phyloP scores from a whole-genome alignment of 2,329 filamentous ascomycete genomes.

The Magnaporthiopsis rhizophila region DNA sequence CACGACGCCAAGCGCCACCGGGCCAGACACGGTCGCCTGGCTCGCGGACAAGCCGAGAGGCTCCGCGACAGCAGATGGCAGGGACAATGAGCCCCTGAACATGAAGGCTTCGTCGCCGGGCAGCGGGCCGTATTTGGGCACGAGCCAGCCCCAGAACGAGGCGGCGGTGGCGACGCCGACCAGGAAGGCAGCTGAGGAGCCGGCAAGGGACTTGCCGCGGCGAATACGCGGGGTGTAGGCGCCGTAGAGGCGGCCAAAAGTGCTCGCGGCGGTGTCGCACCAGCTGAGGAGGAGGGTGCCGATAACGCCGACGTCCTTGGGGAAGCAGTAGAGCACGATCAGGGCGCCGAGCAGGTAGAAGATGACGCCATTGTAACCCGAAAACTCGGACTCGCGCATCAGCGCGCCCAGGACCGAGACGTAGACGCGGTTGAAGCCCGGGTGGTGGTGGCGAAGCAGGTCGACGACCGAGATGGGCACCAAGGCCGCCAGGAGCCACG shows the following conservation, averaged over 20 bases:
- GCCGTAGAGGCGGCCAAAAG: slow-evolving; percentile 84
- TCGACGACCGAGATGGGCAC: slow-evolving; percentile 80
- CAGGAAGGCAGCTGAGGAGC: slow-evolving; percentile 73
- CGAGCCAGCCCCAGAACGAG: slow-evolving; percentile 83
- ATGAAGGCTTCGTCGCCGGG: slow-evolving; percentile 69
- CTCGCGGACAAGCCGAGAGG: slow-evolving; percentile 52
- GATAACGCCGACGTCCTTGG: slow-evolving; percentile 89
- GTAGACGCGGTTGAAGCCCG: slow-evolving; percentile 78
- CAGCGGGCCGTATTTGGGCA: slow-evolving; percentile 58
- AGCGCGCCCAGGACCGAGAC: slow-evolving; percentile 77
- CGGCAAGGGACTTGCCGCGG: slow-evolving; percentile 84
- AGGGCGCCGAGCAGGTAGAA: slow-evolving; percentile 92
- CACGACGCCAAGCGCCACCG: slow-evolving; percentile 68
- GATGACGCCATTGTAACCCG: slow-evolving; percentile 93
- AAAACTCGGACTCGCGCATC: slow-evolving; percentile 94
- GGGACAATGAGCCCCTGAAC: slow-evolving; percentile 67
- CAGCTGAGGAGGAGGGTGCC: slow-evolving; percentile 85
- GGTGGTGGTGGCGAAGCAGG: slow-evolving; percentile 72
- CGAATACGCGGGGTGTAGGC: slow-evolving; percentile 80
- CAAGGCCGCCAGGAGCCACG: slow-evolving; percentile 71
- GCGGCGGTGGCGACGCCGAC: slow-evolving; percentile 77
- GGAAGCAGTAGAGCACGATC: slow-evolving; percentile 76
- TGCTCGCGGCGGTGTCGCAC: slow-evolving; percentile 96
- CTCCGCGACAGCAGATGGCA: slow-evolving; percentile 54
- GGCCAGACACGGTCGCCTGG: slow-evolving; percentile 58